Evolutionary conservation across 148 eudicot species (phyloP).

Genomic region (Polygonum maritimum): DNA sequence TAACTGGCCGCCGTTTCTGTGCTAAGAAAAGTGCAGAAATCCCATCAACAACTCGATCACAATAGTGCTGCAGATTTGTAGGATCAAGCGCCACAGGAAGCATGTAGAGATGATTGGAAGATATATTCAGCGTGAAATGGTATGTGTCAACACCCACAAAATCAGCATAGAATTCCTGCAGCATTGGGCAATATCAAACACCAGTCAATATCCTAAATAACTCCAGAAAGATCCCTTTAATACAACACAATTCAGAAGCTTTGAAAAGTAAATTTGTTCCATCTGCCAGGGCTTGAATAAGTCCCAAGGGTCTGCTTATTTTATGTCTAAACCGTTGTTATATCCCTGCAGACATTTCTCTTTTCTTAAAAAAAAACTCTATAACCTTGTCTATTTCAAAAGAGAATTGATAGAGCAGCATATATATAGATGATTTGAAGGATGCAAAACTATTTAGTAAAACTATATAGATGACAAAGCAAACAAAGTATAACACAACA

Average conservation of each 20-base stretch:
- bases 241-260: not conserved
- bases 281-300: no score
- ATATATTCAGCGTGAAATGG: constrained; percentile 70
- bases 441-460: not conserved
- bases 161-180: constrained; percentile 93
- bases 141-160: constrained; percentile 80
- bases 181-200: constrained; percentile 9
- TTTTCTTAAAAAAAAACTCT: not conserved
- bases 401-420: not conserved
- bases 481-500: not conserved
- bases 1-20: constrained; percentile 72
- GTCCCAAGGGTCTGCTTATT: not conserved
- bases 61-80: constrained; percentile 44
- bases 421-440: not conserved
- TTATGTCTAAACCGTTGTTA: not conserved
- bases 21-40: constrained; percentile 82
- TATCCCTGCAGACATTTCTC: no score
- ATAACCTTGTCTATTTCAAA: not conserved
- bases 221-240: not conserved
- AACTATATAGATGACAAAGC: not conserved
- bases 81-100: constrained; percentile 45
- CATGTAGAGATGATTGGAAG: constrained; percentile 82
- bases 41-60: constrained; percentile 89
- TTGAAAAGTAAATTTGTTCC: not conserved
- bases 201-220: not conserved